Evolutionary conservation across 2,329 filamentous ascomycete species (phyloP).

Genomic region (Eutypa lata): DNA sequence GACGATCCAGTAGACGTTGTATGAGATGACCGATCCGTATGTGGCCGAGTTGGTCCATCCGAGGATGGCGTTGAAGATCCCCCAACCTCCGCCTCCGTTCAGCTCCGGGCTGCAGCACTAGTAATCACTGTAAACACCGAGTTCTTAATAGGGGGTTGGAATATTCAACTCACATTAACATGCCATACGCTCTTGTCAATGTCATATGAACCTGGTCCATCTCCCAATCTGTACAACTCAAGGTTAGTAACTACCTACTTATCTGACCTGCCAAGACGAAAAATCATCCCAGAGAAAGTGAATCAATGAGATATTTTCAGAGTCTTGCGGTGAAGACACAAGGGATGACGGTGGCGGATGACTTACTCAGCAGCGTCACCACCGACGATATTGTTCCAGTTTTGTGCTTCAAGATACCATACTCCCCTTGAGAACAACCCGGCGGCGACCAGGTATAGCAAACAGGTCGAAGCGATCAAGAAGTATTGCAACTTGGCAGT

Average conservation of each 20-base stretch:
- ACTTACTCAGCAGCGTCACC: slow-evolving; percentile 45
- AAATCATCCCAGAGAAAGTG: no score
- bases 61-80: slow-evolving; percentile 80
- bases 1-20: slow-evolving; percentile 82
- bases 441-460: slow-evolving; percentile 80
- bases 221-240: slow-evolving; percentile 27
- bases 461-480: slow-evolving; percentile 76
- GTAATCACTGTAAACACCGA: neutral
- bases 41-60: slow-evolving; percentile 89
- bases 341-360: neutral
- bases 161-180: slow-evolving; percentile 59
- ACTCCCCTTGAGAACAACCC: slow-evolving; percentile 76
- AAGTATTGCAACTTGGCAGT: slow-evolving; percentile 69
- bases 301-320: no score
- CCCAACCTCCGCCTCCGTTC: slow-evolving; percentile 77
- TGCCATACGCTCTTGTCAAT: slow-evolving; percentile 79
- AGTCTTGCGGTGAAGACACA: no score
- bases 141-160: slow-evolving; percentile 5
- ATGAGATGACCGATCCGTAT: slow-evolving; percentile 81
- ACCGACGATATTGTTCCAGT: slow-evolving; percentile 65
- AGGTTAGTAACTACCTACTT: neutral
- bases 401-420: slow-evolving; percentile 69
- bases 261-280: no score
- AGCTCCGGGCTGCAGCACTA: slow-evolving; percentile 74
- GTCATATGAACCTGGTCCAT: slow-evolving; percentile 74